These are phyloP conservation scores for Kwoniella shandongensis DNA, from an alignment of 768 basidiomycete genomes.

Conservation along the genomic window DNA sequence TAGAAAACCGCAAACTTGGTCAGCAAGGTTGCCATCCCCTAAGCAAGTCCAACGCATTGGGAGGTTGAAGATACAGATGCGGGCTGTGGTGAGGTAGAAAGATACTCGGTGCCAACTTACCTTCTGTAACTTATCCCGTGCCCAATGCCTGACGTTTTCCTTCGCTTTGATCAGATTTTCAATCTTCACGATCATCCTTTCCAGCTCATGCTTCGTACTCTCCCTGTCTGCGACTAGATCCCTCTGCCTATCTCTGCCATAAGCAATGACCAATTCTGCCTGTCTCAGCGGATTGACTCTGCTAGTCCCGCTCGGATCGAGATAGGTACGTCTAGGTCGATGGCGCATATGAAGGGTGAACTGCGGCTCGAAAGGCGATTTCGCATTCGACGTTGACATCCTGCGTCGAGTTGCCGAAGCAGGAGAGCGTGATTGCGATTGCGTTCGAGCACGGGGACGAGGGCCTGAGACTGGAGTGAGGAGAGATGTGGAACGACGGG, in stretches of 20 bases:
- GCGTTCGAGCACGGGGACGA: neutral
- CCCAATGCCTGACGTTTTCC: slow-evolving; percentile 23
- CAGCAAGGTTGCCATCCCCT: too few relatives aligned
- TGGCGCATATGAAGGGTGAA: slow-evolving; percentile 6
- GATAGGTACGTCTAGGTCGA: slow-evolving; percentile 18
- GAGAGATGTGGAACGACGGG: slow-evolving; percentile 1
- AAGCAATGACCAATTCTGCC: slow-evolving; percentile 13
- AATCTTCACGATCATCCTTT: slow-evolving; percentile 19
- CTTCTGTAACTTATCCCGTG: slow-evolving; percentile 15
- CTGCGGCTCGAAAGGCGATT: slow-evolving; percentile 1
- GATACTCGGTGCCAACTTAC: slow-evolving; percentile 2
- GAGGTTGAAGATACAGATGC: too few relatives aligned
- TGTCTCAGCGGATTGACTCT: slow-evolving; percentile 20
- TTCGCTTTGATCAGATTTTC: slow-evolving; percentile 27
- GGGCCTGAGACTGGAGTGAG: neutral
- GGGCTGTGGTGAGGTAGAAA: too few relatives aligned
- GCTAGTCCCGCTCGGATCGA: slow-evolving; percentile 19
- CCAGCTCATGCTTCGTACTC: slow-evolving; percentile 3
- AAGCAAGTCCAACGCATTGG: too few relatives aligned
- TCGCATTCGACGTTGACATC: too few relatives aligned
- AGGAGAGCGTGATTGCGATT: neutral
- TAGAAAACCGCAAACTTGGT: too few relatives aligned
- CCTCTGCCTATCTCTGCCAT: slow-evolving; percentile 1
- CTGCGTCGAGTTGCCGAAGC: neutral
- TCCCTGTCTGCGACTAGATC: slow-evolving; percentile 16